Evolutionary conservation across 345 rosid genomes (phyloP), one percentile per base, ranked within the genome.

Genomic region (Populus tremula): DNA sequence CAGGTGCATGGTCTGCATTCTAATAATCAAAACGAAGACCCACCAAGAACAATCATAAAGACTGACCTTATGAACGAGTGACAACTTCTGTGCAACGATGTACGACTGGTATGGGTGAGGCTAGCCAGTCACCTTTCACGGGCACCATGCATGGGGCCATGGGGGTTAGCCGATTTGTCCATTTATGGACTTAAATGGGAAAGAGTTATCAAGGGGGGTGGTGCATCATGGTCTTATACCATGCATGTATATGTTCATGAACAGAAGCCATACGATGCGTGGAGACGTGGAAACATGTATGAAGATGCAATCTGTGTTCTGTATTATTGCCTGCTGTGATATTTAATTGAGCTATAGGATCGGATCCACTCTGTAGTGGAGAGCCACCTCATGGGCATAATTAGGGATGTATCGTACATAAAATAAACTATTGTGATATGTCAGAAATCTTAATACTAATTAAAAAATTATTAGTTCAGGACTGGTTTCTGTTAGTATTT

Each of bases 311-410:
- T 2, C 8, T 27, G 10, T 25, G 53, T 62, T 62, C 68, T 43
- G 56, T 17, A 41, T 72, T 23, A 0, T 0, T 4, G 23, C 21
- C 61, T 29, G 49, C 43, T 72, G 5, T 12, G 0, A 21, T 21
- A 8, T 56, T 21, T 38, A 38, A 69, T 54, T 13, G 47, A 43
- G 16, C 43, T n/a, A 29, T 29, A 8, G 33, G 49, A 11, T 75
- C 61, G 74, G 61, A 69, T 69, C 79, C 25, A 27, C 47, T 59
- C 25, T 18, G 69, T 27, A 20, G 79, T 69, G 74, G 74, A 69
- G 41, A 69, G 33, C 31, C 79, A 41, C 67, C 38, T 6, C 72
- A 1, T 6, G 16, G 45, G 63, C 68, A 67, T 1, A 9, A 10
- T 41, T 41, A 41, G 45, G 17, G 36, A 41, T 39, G 29, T 1